A percentile compares a stretch with the other conserved stretches of the same genome.
These are phyloP conservation scores for Blastocladiella britannica DNA, from an alignment of 192 early-diverging fungal species.

Conservation along the genomic window DNA sequence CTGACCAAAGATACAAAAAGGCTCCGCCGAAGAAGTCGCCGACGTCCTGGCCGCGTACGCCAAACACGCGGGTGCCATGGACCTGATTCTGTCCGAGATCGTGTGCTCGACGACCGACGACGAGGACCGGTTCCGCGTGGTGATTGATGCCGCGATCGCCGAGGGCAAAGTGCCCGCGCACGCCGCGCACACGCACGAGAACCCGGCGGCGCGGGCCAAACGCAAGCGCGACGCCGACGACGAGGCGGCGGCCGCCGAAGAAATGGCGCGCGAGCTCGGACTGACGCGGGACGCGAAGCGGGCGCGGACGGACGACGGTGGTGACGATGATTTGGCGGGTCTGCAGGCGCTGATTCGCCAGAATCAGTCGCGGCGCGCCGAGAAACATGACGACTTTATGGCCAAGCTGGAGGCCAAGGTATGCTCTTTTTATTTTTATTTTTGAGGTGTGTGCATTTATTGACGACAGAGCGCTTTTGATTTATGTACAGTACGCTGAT, in stretches of 20 bases:
- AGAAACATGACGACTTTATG: too few species aligned
- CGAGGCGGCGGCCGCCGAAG: neutral
- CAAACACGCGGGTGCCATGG: neutral
- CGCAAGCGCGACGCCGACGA: neutral
- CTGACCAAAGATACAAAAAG: neutral
- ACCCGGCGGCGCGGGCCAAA: neutral
- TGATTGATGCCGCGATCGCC: neutral
- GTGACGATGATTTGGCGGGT: too few species aligned
- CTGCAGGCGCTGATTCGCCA: too few species aligned
- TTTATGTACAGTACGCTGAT: too few species aligned
- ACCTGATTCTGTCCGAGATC: neutral
- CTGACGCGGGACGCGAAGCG: too few species aligned
- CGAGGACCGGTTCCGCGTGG: neutral
- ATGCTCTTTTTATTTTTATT: too few species aligned
- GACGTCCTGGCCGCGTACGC: neutral
- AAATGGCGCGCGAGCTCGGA: neutral
- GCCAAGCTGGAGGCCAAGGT: too few species aligned
- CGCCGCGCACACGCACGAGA: neutral
- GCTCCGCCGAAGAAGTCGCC: neutral
- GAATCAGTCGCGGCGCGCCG: too few species aligned
- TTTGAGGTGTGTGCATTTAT: too few species aligned
- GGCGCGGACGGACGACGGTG: too few species aligned
- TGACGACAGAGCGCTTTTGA: too few species aligned
- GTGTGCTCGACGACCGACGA: neutral
- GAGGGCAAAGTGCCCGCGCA: neutral